phyloP scores from a whole-genome alignment of 768 basidiomycete species.

The Pulveroboletus sp. region DNA sequence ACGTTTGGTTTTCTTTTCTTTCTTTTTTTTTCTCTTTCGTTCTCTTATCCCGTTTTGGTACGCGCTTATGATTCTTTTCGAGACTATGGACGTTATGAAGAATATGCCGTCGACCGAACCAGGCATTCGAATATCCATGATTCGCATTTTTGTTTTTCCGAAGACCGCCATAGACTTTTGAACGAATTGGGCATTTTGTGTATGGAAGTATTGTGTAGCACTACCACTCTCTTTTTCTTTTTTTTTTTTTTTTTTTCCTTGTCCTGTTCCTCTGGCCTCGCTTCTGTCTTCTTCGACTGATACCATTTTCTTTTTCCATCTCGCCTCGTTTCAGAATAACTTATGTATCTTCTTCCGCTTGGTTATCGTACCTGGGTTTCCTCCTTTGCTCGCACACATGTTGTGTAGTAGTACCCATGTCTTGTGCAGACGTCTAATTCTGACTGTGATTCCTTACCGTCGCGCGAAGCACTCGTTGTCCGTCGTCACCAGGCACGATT shows the following conservation, averaged over 20 bases:
- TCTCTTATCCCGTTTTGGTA: not conserved
- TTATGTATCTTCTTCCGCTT: slow-evolving; percentile 16
- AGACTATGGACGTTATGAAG: slow-evolving; percentile 1
- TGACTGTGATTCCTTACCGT: not conserved
- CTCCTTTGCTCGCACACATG: slow-evolving; percentile 17
- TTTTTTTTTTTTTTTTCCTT: not conserved
- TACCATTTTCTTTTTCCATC: slow-evolving; percentile 8
- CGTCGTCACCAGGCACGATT: slow-evolving; percentile 3
- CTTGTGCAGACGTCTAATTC: slow-evolving; percentile 2
- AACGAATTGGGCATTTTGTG: slow-evolving; percentile 11
- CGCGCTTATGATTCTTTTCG: slow-evolving; percentile 3
- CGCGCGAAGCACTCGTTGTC: not conserved
- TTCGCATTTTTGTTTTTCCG: not conserved
- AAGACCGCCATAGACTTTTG: slow-evolving; percentile 19
- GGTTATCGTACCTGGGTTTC: slow-evolving; percentile 2
- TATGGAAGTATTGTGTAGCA: slow-evolving; percentile 25
- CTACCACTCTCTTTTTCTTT: slow-evolving; percentile 22
- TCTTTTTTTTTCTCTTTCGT: not conserved
- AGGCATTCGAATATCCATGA: slow-evolving; percentile 1
- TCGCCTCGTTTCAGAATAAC: slow-evolving; percentile 13
- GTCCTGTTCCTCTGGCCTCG: not conserved
- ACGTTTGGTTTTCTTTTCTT: not conserved
- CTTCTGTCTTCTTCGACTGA: not conserved
- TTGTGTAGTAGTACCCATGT: slow-evolving; percentile 23
- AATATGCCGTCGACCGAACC: slow-evolving; percentile 3